Base-by-base conservation (phyloP, 345 rosid genomes). In the Alliaria petiolata region DNA sequence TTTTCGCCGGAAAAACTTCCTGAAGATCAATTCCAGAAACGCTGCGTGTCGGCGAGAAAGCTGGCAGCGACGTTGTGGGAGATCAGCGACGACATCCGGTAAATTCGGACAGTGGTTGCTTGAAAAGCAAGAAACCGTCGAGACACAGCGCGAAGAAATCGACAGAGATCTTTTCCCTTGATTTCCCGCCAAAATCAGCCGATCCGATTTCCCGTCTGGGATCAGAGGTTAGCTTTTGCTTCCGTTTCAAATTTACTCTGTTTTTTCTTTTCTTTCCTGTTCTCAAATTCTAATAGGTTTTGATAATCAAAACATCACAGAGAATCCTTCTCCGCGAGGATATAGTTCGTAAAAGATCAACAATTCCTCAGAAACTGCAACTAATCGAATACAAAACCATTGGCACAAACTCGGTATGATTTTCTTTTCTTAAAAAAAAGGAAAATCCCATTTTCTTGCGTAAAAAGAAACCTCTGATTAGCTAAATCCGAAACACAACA, bases 51-150 rank as follows among this genome's bases (percentile, higher is more conserved):
- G 0, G 96, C 96, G 1, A 83, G 99, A 72, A 93, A 89, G 65
- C 84, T 93, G 39, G 98, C 91, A 5, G 98, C 98, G 7, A 86
- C 90, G 2, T 75, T 91, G 56, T 89, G 98, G 96, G 98, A 85
- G 70, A 85, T 91, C 79, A 86, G 85, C 44, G 84, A 80, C 72
- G 77, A 84, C 38, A 75, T 0, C 65, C 61, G 7, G 47, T 13
- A 14, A 67, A 54, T 17, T 71, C 77, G 38, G 71, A 73, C 15
- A 71, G 36, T 54, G 88, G 76, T 34, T 35, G 15, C 39, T 14
- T 61, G 36, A 59, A 51, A 40, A 81, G 67, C 38, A 77, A 68
- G 81, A 76, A 81, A 80, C 71, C 81, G 3, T 40, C 60, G 50
- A 77, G 76, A 69, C 65, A 67, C 76, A 81, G 70, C 74, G 65